Percentiles rank a stretch among this genome's conserved stretches.
phyloP scores from a whole-genome alignment of 768 basidiomycete species.

The Rhizopogon sp. region DNA sequence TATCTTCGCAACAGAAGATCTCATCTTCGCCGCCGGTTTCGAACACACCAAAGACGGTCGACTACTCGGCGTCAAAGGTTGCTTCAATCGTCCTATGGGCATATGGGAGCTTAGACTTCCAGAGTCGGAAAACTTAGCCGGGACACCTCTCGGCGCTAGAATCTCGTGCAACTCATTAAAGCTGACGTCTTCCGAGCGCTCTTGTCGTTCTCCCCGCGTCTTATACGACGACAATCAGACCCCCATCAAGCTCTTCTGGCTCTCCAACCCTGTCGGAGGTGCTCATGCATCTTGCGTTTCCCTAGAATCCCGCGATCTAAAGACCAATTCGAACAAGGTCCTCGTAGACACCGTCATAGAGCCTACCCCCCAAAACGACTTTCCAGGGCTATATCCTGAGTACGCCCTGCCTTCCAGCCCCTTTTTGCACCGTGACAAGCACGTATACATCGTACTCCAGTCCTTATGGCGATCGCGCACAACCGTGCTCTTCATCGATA shows the following conservation, averaged over 20 bases:
- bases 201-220: constrained; percentile 58
- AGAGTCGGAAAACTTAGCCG: constrained; percentile 4
- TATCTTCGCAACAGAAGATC: constrained; percentile 38
- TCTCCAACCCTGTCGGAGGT: constrained; percentile 52
- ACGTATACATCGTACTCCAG: constrained; percentile 33
- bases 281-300: constrained; percentile 53
- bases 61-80: constrained; percentile 52
- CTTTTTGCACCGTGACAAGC: constrained; percentile 25
- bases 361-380: constrained; percentile 26
- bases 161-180: constrained; percentile 25
- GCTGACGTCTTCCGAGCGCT: constrained; percentile 38
- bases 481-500: constrained; percentile 44
- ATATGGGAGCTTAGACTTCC: constrained; percentile 47
- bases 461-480: constrained; percentile 52
- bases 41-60: constrained; percentile 53
- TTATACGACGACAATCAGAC: constrained; percentile 19
- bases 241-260: constrained; percentile 38
- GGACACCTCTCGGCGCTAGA: constrained; percentile 3
- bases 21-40: constrained; percentile 58
- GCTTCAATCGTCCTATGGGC: constrained; percentile 53
- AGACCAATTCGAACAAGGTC: constrained; percentile 7
- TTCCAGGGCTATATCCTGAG: constrained; percentile 62
- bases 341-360: constrained; percentile 41
- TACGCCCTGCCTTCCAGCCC: constrained; percentile 39
- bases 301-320: constrained; percentile 41